A percentile compares a stretch with the other conserved stretches of the same genome.
These are phyloP conservation scores for Lepidium africanum DNA, from an alignment of 345 rosid genomes.

Conservation along the genomic window DNA sequence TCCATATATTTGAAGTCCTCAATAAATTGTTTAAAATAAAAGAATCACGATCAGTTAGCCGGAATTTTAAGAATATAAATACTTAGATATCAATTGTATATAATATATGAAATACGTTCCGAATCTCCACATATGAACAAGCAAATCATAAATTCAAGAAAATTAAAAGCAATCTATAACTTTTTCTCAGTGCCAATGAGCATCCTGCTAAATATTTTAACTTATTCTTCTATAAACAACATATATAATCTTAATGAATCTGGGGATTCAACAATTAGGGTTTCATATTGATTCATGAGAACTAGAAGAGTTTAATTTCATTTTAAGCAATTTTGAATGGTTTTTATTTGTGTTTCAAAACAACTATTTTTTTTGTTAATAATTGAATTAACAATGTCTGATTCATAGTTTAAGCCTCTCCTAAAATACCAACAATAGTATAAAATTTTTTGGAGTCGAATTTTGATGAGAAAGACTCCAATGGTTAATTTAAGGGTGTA, in stretches of 20 bases:
- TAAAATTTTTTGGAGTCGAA: no score
- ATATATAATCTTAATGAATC: background rate
- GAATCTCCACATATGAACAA: slow-evolving; percentile 15
- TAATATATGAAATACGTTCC: background rate
- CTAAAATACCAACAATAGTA: no score
- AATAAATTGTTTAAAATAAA: background rate
- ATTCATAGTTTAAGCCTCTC: no score
- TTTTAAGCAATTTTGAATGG: background rate
- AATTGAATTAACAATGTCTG: no score
- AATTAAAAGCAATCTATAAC: background rate
- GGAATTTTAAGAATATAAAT: background rate
- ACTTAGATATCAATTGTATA: background rate
- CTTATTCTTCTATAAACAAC: background rate
- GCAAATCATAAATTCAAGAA: background rate
- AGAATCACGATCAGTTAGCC: background rate
- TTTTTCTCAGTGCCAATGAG: background rate
- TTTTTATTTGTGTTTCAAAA: no score
- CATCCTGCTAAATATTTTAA: background rate
- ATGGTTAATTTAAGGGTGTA: no score
- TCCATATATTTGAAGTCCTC: background rate
- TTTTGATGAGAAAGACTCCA: no score
- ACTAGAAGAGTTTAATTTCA: background rate
- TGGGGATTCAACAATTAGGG: background rate
- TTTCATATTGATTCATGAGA: background rate
- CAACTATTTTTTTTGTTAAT: no score